These are phyloP conservation scores for Parachlorella kessleri DNA, from an alignment of 139 green algal species.

Conservation along the genomic window DNA sequence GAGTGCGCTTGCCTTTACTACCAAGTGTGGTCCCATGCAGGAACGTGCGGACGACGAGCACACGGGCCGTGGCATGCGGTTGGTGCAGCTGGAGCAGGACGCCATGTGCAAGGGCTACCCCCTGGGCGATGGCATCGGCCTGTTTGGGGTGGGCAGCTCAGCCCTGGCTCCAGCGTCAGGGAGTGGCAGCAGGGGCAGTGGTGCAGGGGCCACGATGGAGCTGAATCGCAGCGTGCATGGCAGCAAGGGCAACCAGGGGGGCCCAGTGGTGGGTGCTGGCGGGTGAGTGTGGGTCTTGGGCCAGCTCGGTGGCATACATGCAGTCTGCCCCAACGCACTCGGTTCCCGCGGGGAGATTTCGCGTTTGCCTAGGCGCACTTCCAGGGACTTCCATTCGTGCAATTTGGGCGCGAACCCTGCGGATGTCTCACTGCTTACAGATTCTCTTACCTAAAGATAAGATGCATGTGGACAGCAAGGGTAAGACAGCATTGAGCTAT, in stretches of 20 bases:
- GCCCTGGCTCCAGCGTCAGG: neutral
- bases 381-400: no score
- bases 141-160: conserved; percentile 32
- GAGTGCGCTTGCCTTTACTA: no score
- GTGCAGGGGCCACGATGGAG: conserved; percentile 5
- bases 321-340: no score
- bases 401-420: no score
- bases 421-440: no score
- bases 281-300: neutral
- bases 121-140: conserved; percentile 42
- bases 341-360: no score
- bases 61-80: conserved; percentile 46
- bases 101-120: conserved; percentile 32
- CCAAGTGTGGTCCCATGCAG: no score
- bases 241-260: neutral
- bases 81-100: conserved; percentile 46
- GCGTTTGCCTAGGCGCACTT: no score
- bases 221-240: conserved; percentile 9
- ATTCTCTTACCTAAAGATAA: no score
- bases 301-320: neutral
- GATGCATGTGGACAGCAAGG: no score
- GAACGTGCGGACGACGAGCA: conserved; percentile 74
- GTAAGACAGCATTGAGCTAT: no score
- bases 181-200: neutral
- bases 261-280: neutral